Conservation (phyloP, 1,139 yeast genomes). For the Meyerozyma elateridarum region DNA sequence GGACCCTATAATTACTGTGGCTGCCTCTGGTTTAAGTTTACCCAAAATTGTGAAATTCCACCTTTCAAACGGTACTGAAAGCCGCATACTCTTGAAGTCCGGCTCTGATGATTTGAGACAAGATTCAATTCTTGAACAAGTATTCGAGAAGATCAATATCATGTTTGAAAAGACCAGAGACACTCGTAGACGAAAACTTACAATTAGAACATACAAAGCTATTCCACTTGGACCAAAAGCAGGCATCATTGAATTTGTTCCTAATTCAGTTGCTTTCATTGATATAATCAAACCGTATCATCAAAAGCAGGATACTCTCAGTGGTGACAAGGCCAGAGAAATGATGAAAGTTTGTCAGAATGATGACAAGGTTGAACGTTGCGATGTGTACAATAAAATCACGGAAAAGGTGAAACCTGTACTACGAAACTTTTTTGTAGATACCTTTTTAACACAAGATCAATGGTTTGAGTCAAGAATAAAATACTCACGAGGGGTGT, state of each 20-base stretch:
- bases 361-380: constrained; percentile 40
- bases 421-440: constrained; percentile 65
- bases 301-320: constrained; percentile 40
- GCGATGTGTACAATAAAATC: constrained; percentile 48
- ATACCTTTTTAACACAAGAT: constrained; percentile 61
- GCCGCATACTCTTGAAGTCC: constrained; percentile 66
- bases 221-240: constrained; percentile 84
- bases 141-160: constrained; percentile 80
- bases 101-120: constrained; percentile 91
- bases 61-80: constrained; percentile 53
- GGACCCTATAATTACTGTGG: constrained; percentile 47
- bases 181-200: constrained; percentile 51
- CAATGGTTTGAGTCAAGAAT: constrained; percentile 68
- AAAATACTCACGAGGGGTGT: constrained; percentile 72
- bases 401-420: constrained; percentile 58
- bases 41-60: constrained; percentile 69
- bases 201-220: constrained; percentile 81
- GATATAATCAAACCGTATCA: constrained; percentile 65
- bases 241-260: constrained; percentile 89
- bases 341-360: constrained; percentile 58
- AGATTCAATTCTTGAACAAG: constrained; percentile 97
- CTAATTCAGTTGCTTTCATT: constrained; percentile 65
- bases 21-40: constrained; percentile 77
- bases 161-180: constrained; percentile 55
- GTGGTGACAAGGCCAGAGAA: constrained; percentile 55